phyloP scores from a whole-genome alignment of 352 stramenopile genomes.

The Phytophthora chlamydospora region DNA sequence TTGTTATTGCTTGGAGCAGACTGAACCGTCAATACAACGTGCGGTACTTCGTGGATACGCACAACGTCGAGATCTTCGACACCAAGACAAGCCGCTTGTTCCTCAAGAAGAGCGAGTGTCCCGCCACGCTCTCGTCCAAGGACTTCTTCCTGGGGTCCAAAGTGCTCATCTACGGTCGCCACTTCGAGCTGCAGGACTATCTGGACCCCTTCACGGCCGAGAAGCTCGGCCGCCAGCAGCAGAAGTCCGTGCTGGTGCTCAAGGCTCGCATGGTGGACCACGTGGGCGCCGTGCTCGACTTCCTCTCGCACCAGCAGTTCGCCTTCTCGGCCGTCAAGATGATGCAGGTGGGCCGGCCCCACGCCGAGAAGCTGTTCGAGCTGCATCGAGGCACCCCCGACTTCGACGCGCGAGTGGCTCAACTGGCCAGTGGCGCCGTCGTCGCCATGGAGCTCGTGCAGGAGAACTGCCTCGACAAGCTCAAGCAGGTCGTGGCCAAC shows the following conservation, averaged over 20 bases:
- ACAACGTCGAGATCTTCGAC: constrained; percentile 91
- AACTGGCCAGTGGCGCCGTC: constrained; percentile 44
- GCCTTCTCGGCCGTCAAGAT: constrained; percentile 84
- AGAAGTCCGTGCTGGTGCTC: constrained; percentile 76
- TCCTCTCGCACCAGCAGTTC: constrained; percentile 75
- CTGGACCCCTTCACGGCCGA: constrained; percentile 79
- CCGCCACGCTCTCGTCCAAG: constrained; percentile 55
- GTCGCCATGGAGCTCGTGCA: constrained; percentile 83
- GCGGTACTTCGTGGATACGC: constrained; percentile 78
- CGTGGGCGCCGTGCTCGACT: constrained; percentile 57
- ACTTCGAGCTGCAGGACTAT: constrained; percentile 88
- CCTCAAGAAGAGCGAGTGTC: constrained; percentile 91
- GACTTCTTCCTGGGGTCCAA: constrained; percentile 89
- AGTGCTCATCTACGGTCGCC: constrained; percentile 78
- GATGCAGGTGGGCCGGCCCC: constrained; percentile 44
- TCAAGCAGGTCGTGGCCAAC: constrained; percentile 57
- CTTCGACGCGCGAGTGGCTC: constrained; percentile 43
- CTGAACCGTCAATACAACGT: constrained; percentile 80
- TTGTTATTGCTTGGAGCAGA: constrained; percentile 30
- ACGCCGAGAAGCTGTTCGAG: constrained; percentile 68
- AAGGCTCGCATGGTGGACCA: constrained; percentile 57
- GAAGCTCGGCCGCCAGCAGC: constrained; percentile 66
- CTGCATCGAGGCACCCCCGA: constrained; percentile 41
- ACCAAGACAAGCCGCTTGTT: constrained; percentile 90
- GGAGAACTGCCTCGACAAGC: constrained; percentile 67